A percentile compares a stretch with the other conserved stretches of the same genome.
Conservation (phyloP, 2,329 filamentous ascomycete genomes). For the Microdochium bolleyi region DNA sequence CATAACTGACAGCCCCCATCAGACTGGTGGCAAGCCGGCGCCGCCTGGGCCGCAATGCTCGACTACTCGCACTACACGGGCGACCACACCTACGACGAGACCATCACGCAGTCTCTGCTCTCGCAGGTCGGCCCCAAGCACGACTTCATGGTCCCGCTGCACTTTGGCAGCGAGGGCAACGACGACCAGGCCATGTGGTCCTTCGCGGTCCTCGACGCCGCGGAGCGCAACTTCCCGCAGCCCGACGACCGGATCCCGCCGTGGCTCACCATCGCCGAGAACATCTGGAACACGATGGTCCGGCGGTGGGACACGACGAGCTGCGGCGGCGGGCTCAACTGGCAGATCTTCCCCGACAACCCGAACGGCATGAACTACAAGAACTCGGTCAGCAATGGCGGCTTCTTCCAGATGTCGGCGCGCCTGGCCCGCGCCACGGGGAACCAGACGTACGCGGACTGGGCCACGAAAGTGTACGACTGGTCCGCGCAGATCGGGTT, state of each 20-base stretch:
- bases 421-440: conserved; percentile 64
- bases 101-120: conserved; percentile 49
- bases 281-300: conserved; percentile 65
- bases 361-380: conserved; percentile 72
- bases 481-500: conserved; percentile 53
- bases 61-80: conserved; percentile 63
- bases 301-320: conserved; percentile 59
- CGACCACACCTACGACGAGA: conserved; percentile 53
- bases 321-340: conserved; percentile 67
- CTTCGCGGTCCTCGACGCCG: conserved; percentile 58
- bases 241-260: conserved; percentile 46
- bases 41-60: conserved; percentile 59
- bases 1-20: conserved; percentile 6
- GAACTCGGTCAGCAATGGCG: conserved; percentile 73
- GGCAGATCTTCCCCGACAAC: conserved; percentile 76
- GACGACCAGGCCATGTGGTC: conserved; percentile 73
- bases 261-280: conserved; percentile 60
- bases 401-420: conserved; percentile 75
- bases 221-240: conserved; percentile 60
- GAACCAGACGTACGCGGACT: conserved; percentile 57
- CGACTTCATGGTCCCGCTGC: conserved; percentile 51
- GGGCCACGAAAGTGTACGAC: conserved; percentile 60
- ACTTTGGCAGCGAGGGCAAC: conserved; percentile 58
- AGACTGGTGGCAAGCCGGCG: conserved; percentile 59
- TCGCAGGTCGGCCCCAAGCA: conserved; percentile 48